phyloP scores from a whole-genome alignment of 805 yeast genomes.

The Lachancea lanzarotensis region DNA sequence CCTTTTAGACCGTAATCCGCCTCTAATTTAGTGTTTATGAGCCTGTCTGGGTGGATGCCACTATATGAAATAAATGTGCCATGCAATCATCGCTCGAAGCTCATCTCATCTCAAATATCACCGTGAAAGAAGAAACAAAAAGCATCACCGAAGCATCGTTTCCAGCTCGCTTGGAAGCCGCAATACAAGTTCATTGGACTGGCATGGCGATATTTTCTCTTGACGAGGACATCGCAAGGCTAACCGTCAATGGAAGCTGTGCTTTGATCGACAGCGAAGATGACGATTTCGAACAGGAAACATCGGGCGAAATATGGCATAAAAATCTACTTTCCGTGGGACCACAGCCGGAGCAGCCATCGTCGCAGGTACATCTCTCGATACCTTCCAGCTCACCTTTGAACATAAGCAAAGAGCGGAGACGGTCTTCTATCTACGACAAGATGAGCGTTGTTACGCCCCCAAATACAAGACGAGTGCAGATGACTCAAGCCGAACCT shows the following conservation, averaged over 20 bases:
- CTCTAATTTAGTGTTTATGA: too few species aligned
- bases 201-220: conserved; percentile 11
- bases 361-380: neutral
- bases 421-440: conserved; percentile 28
- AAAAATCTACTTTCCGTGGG: conserved; percentile 10
- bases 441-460: conserved; percentile 28
- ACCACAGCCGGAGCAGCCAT: neutral
- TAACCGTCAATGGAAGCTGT: conserved; percentile 13
- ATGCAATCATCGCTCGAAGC: too few species aligned
- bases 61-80: too few species aligned
- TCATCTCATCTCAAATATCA: too few species aligned
- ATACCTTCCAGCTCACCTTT: neutral
- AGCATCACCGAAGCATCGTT: neutral
- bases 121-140: neutral
- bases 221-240: conserved; percentile 13
- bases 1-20: too few species aligned
- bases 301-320: conserved; percentile 7
- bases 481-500: conserved; percentile 13
- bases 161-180: neutral
- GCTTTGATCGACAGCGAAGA: conserved; percentile 9
- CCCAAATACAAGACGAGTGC: conserved; percentile 22
- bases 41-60: too few species aligned
- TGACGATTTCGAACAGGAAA: conserved; percentile 2
- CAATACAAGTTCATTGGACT: neutral
- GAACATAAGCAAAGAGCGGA: conserved; percentile 11